phyloP scores from a whole-genome alignment of 495 filamentous ascomycete genomes.

The Aspergillus avenaceus region DNA sequence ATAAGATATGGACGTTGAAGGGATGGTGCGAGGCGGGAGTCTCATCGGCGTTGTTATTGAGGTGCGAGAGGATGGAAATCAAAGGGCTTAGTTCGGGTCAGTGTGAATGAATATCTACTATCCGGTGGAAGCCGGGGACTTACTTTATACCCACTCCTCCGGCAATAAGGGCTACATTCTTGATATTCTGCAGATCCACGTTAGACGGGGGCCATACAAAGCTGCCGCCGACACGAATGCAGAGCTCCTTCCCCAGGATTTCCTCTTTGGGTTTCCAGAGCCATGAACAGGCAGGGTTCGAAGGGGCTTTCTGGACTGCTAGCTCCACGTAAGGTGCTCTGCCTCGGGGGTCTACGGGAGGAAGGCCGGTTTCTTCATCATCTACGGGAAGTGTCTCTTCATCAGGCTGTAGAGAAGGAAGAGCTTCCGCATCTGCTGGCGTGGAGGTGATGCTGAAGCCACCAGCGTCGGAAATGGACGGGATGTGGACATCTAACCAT shows the following conservation, averaged over 20 bases:
- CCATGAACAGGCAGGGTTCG: conserved; percentile 70
- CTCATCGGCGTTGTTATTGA: conserved; percentile 27
- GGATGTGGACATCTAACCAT: conserved; percentile 84
- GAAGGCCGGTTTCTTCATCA: conserved; percentile 15
- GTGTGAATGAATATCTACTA: too few species aligned
- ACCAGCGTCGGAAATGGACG: conserved; percentile 61
- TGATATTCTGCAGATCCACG: conserved; percentile 34
- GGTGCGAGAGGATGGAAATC: conserved; percentile 54
- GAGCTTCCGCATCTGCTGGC: conserved; percentile 42
- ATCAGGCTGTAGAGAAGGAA: conserved; percentile 23
- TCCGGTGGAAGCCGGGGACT: conserved; percentile 4
- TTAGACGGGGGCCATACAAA: conserved; percentile 70
- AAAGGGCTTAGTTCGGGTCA: conserved; percentile 37
- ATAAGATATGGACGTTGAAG: conserved; percentile 36
- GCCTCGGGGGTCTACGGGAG: conserved; percentile 20
- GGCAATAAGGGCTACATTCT: conserved; percentile 67
- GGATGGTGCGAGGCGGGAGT: conserved; percentile 12
- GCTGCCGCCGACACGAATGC: conserved; percentile 71
- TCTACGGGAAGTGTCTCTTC: conserved; percentile 12
- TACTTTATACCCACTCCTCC: conserved; percentile 83
- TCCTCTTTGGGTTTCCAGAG: conserved; percentile 56
- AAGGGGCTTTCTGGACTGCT: conserved; percentile 62
- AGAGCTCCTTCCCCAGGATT: conserved; percentile 55
- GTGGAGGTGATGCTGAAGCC: conserved; percentile 87
- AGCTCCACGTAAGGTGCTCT: conserved; percentile 60